Evolutionary conservation across 2,329 filamentous ascomycete genomes (phyloP), one percentile per base, ranked within the genome.

Genomic region (Paracoccidioides brasiliensis): DNA sequence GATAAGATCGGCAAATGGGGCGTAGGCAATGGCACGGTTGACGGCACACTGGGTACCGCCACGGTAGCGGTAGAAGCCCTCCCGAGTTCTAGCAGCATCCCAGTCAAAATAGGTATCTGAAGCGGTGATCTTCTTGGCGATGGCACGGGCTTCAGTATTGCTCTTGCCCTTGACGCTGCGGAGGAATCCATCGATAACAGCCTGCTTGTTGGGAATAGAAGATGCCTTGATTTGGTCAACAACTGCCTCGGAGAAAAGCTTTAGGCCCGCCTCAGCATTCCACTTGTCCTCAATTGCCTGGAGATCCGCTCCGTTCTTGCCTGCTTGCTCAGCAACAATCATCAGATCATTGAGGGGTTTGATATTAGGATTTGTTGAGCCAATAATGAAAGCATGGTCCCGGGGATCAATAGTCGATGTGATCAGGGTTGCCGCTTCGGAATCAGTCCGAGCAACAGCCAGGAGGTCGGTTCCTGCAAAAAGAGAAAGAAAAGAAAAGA

Each of bases 391-490:
- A 65, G 83, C 79, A 72, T 98, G 93, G 74, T 98, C 93, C 65
- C 93, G 87, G 57, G 87, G 85, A 74, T 98, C 93, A 69, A 98
- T 96, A 64, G 89, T 95, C 38, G 88, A 91, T 60, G 89, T 95
- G 77, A 98, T 95, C 65, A 98, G 84, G 4, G 93, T 98, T 38
- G 93, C 93, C 54, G 93, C 93, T 78, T 98, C 93, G 64, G 93
- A 94, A 74, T 98, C 93, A 57, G 93, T 98, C 66, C 93, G 86
- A 54, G 93, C 93, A 61, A 98, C 83, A 62, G 89, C 88, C 42
- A 98, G 76, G 59, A 98, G 84, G 68, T 98, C 89, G 59, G 83
- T 80, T 61, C 88, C 83, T 86, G 59, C 28, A 41, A 51, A 14
- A 14, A 38, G 41, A 54, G 45, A 60, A 53, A 57, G 2, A 22